These are phyloP conservation scores for Corylus avellana DNA, from an alignment of 306 rosid species.

Conservation along the genomic window DNA sequence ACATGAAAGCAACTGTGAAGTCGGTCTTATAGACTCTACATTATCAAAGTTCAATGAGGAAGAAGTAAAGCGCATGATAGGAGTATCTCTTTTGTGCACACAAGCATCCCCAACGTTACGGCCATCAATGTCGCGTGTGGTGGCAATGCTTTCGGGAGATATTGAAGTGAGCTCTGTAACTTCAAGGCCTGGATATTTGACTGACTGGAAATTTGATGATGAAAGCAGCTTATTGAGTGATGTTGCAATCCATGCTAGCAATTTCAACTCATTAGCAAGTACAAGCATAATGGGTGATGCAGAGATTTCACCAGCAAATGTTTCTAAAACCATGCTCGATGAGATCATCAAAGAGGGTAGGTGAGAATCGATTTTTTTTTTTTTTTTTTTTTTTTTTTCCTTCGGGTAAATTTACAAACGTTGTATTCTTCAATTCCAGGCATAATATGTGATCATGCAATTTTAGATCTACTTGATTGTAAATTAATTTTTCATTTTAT, in stretches of 20 bases:
- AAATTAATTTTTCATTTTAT: no score
- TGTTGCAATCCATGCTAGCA: constrained; percentile 27
- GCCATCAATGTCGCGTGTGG: constrained; percentile 71
- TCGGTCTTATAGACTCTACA: constrained; percentile 48
- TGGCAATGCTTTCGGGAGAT: constrained; percentile 69
- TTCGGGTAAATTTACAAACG: no score
- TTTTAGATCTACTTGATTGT: no score
- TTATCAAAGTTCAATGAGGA: constrained; percentile 43
- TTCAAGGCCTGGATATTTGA: constrained; percentile 60
- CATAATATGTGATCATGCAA: no score
- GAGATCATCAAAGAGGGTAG: no score
- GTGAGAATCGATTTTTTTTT: no score
- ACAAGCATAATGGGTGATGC: constrained; percentile 35
- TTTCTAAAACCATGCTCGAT: neutral
- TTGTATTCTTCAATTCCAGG: no score
- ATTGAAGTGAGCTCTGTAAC: constrained; percentile 48
- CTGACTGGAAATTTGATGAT: constrained; percentile 59
- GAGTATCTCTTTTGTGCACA: constrained; percentile 63
- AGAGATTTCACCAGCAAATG: constrained; percentile 21
- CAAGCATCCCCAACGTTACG: constrained; percentile 61
- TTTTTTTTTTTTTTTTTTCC: no score
- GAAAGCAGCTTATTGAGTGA: constrained; percentile 21
- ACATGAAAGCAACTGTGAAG: constrained; percentile 43
- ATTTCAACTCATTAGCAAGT: constrained; percentile 31
- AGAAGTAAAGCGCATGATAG: constrained; percentile 49